Evolutionary conservation across 2,329 filamentous ascomycete species (phyloP), one percentile per base, ranked within the genome.

Genomic region (Kalmusia sp.): DNA sequence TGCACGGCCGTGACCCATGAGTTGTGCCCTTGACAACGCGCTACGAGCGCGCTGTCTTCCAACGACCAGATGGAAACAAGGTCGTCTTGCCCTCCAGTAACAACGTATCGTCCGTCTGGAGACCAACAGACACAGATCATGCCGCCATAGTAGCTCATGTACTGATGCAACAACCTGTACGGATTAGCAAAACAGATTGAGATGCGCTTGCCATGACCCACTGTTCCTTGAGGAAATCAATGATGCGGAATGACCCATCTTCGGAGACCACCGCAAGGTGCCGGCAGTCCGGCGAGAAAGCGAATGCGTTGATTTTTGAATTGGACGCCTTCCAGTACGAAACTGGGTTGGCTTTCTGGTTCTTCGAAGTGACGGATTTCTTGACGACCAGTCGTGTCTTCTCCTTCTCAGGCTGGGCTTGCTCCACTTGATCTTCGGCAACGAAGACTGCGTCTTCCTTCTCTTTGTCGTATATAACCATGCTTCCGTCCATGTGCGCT

Each of bases 391-490:
- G 83, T 34, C 63, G 80, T 55, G 70, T 71, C 34, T 65, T 68
- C 31, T 69, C 71, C 34, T 68, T 70, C 17, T 76, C 71, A 15
- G 41, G 54, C 43, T 63, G 67, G 14, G 62, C 60, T n/a, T 64
- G 57, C 19, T 71, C 69, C 3, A 55, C 52, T 43, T 62, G 59
- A 8, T 89, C 83, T 69, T 96, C 92, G 0, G 89, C 83, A 3
- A 85, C 81, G 66, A 96, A 95, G 1, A 87, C 81, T 0, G 88
- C 87, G 70, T 97, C 93, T 59, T 97, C 93, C 71, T 95, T 96
- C 69, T 97, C 93, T 76, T 98, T 99, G 76, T 99, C 95, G 64
- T 98, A 99, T 1, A 98, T 92, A 2, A 99, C 84, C 38, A 99
- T 75, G 2, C 89, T 89, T 1, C 95, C 95, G 68, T 99, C 93